Conservation (phyloP, 345 rosid genomes). For the Hirschfeldia incana region DNA sequence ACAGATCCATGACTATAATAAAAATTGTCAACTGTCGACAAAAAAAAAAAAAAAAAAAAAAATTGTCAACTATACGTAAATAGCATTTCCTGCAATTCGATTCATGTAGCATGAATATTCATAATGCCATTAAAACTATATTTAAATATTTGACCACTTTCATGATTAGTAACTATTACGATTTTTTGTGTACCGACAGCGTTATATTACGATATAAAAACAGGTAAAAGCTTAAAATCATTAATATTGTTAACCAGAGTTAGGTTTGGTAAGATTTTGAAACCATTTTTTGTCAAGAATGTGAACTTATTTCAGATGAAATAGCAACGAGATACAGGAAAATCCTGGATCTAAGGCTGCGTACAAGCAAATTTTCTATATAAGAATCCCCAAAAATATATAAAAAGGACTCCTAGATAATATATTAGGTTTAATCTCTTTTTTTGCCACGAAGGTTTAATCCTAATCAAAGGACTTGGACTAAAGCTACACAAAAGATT, state of each 20-base stretch:
- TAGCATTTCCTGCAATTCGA: background rate
- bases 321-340: background rate
- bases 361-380: background rate
- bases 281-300: background rate
- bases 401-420: background rate
- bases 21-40: background rate
- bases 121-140: background rate
- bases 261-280: constrained; percentile 6
- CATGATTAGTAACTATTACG: background rate
- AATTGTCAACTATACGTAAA: background rate
- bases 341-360: background rate
- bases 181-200: background rate
- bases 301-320: background rate
- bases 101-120: background rate
- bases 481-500: background rate
- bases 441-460: too few relatives aligned
- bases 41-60: too few relatives aligned
- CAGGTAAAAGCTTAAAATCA: background rate
- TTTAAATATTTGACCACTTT: background rate
- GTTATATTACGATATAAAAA: background rate
- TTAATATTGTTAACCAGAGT: background rate
- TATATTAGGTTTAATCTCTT: background rate
- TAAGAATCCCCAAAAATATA: background rate
- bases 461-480: background rate
- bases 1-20: background rate